Base-by-base conservation (phyloP, 257 asterid species). In the Primulina eburnea region DNA sequence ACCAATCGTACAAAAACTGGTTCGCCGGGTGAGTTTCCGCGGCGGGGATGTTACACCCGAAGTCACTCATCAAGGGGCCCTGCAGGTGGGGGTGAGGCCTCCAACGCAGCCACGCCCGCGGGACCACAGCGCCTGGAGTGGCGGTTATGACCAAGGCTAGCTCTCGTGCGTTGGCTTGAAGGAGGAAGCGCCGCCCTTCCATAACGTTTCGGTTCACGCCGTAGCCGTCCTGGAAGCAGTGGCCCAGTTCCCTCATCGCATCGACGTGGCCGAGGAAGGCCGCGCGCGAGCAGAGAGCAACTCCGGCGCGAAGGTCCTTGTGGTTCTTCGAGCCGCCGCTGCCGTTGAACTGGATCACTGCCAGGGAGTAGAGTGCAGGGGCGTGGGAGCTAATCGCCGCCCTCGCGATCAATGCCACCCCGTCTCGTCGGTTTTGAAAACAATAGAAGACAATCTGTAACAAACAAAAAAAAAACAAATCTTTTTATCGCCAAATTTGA, bases 81-180 rank as follows among this genome's bases (percentile, higher is more conserved):
- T 56, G 83, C 30, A 55, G 73, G 73, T 81, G 87, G 53, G 86
- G 87, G 59, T 77, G 84, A 9, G 92, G 86, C 60, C 79, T 80
- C 80, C 92, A 87, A 7, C 81, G 74, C 24, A 86, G 82, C 96
- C 92, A 89, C 32, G 86, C 76, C 0, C 85, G 76, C 17, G 96
- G 78, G 37, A 80, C 76, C 3, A 81, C 83, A 3, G 83, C 89
- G 26, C 88, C 64, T 0, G 96, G 96, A 10, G 81, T 69, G 8
- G 88, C 69, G 3, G 83, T 82, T 0, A 90, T 52, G 2, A 93
- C 97, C 3, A 76, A 62, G 6, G 97, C 99, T 3, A 93, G 77
- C 80, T 93, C 99, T n/a, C 97, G 95, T 14, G 99, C 97, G 95
- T 90, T 93, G 66, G 99, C 99, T 71, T 90, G 96, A 62, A 93